phyloP scores from a whole-genome alignment of 495 filamentous ascomycete species.

The Penicillium diatomitis region DNA sequence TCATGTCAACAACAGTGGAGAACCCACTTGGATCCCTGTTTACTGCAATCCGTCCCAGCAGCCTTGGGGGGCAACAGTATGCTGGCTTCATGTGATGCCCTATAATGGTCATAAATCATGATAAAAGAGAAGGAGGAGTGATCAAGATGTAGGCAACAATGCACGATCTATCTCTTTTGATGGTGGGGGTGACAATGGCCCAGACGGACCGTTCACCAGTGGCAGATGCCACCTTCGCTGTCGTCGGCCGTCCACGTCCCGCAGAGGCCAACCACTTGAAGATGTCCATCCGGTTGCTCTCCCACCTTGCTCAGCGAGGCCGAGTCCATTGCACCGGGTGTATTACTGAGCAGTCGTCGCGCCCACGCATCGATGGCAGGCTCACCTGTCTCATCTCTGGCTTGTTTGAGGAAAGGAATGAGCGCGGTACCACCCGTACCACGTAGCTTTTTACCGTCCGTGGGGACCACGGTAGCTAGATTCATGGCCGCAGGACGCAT shows the following conservation, averaged over 20 bases:
- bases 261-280: conserved; percentile 69
- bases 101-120: conserved; percentile 3
- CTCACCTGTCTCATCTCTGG: conserved; percentile 90
- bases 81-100: too few species aligned
- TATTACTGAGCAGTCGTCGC: conserved; percentile 57
- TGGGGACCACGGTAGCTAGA: conserved; percentile 49
- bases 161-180: not conserved
- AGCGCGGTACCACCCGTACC: conserved; percentile 90
- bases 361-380: conserved; percentile 82
- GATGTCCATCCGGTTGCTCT: conserved; percentile 49
- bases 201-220: conserved; percentile 33
- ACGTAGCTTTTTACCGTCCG: conserved; percentile 52
- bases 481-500: conserved; percentile 45
- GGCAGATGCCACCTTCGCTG: conserved; percentile 66
- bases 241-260: conserved; percentile 82
- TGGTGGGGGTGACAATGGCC: too few species aligned
- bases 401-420: conserved; percentile 91
- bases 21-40: not conserved
- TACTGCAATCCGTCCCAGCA: not conserved
- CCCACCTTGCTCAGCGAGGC: conserved; percentile 56
- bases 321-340: conserved; percentile 26
- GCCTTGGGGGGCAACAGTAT: too few species aligned
- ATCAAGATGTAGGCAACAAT: not conserved
- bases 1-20: too few species aligned
- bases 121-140: not conserved